Base-by-base conservation (phyloP, 2,329 filamentous ascomycete genomes). In the Fusarium lyarnte region DNA sequence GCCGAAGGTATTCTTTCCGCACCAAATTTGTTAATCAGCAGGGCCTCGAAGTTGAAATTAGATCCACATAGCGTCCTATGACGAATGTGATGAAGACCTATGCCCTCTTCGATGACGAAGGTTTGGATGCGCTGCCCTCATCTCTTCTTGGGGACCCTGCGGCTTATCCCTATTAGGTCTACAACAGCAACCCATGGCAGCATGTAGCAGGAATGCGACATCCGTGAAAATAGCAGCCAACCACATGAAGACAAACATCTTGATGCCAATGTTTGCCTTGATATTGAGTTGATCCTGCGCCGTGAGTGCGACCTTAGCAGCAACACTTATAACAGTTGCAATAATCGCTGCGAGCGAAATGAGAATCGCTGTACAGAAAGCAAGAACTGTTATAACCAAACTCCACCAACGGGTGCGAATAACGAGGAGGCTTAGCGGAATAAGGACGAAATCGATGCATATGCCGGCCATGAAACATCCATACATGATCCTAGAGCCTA, bases 181-280 rank as follows among this genome's bases (percentile, higher is more conserved):
- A 77, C 92, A 93, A 80, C 93, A 97, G 81, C 94, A 97, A 75
- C 91, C 93, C 81, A 95, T 87, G 36, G 91, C 89, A 33, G 92
- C 84, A 80, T 97, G 93, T 25, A 97, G 84, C 36, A 92, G 79
- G 76, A 93, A 95, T 1, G 92, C 91, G 25, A 95, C 77, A 9
- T 94, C 82, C 3, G 89, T 88, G 67, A 91, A 89, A 0, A 86
- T 89, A 1, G 90, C 87, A 0, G 92, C 93, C 33, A 94, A 88
- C 95, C 95, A 98, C 92, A 97, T 95, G 78, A 97, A 97, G 0
- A 84, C 92, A 77, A 97, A 89, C 92, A 97, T 95, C 73, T 89
- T 87, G 39, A 80, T 82, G 10, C 94, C 94, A 38, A 97, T 84
- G 6, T 87, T 82, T 6, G 91, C 93, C 14, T 83, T 80, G 74